Conservation (phyloP, 768 basidiomycete genomes). For the Leccinum longicurvipes region DNA sequence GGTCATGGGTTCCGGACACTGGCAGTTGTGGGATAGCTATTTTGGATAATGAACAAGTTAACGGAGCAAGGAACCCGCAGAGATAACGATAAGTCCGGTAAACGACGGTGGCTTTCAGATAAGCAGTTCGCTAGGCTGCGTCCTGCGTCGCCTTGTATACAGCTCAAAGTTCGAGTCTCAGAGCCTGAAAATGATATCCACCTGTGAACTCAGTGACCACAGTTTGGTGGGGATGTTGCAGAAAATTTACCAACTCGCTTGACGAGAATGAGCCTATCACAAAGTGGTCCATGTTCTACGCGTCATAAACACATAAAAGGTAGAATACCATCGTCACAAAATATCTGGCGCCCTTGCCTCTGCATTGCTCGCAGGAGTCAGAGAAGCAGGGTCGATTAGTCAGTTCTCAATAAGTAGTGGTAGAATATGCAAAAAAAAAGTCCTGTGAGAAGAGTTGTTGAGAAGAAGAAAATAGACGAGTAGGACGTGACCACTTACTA, state of each 20-base stretch:
- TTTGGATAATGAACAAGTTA: neutral
- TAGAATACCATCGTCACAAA: conserved; percentile 1
- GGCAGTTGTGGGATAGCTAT: conserved; percentile 8
- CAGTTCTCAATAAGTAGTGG: conserved; percentile 3
- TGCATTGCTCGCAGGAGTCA: neutral
- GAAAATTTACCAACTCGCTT: neutral
- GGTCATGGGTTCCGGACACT: conserved; percentile 3
- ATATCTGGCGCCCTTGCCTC: conserved; percentile 4
- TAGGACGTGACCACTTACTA: conserved; percentile 10
- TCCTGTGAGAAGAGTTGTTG: neutral
- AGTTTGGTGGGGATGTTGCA: neutral
- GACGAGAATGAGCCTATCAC: neutral
- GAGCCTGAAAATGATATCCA: too few species aligned
- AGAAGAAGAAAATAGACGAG: neutral
- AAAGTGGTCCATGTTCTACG: conserved; percentile 4
- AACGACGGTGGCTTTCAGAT: neutral
- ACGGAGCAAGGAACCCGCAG: neutral
- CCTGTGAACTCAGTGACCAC: too few species aligned
- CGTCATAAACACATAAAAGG: conserved; percentile 16
- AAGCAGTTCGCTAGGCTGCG: too few species aligned
- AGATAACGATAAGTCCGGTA: neutral
- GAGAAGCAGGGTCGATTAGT: conserved; percentile 11
- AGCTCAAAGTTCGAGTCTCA: too few species aligned
- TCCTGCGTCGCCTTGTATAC: too few species aligned
- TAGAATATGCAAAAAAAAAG: neutral